Percentiles rank a stretch among this genome's conserved stretches.
Conservation (phyloP, 176 grass and related monocot species). For the Elymus sibiricus region DNA sequence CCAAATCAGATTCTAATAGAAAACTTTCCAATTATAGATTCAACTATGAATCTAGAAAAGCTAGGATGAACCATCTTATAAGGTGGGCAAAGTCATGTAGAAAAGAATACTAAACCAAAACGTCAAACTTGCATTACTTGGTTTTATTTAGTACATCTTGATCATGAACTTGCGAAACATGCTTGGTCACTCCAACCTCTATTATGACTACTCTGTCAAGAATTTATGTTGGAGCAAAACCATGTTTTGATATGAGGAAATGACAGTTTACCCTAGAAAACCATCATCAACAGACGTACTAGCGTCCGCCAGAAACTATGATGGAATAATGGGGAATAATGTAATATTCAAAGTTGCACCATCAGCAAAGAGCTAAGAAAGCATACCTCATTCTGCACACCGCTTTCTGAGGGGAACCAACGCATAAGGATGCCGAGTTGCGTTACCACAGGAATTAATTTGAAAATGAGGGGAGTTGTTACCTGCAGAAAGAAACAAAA, state of each 20-base stretch:
- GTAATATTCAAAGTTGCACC: constrained; percentile 1
- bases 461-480: constrained; percentile 97
- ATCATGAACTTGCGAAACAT: constrained; percentile 14
- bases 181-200: background rate
- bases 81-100: background rate
- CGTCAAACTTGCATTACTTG: background rate
- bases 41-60: constrained; percentile 9
- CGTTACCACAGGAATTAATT: constrained; percentile 93
- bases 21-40: constrained; percentile 14
- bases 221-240: background rate
- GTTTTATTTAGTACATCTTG: constrained; percentile 7
- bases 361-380: constrained; percentile 25
- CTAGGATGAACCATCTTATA: background rate
- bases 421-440: constrained; percentile 95
- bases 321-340: background rate
- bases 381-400: constrained; percentile 73
- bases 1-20: constrained; percentile 19
- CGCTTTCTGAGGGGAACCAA: constrained; percentile 83
- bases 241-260: background rate
- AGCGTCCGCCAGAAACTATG: background rate
- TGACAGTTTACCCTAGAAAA: background rate
- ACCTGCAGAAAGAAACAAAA: constrained; percentile 52
- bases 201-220: background rate
- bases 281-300: background rate
- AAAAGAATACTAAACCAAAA: background rate